Evolutionary conservation across 2,329 filamentous ascomycete species (phyloP).

Genomic region (Mycogone perniciosa): DNA sequence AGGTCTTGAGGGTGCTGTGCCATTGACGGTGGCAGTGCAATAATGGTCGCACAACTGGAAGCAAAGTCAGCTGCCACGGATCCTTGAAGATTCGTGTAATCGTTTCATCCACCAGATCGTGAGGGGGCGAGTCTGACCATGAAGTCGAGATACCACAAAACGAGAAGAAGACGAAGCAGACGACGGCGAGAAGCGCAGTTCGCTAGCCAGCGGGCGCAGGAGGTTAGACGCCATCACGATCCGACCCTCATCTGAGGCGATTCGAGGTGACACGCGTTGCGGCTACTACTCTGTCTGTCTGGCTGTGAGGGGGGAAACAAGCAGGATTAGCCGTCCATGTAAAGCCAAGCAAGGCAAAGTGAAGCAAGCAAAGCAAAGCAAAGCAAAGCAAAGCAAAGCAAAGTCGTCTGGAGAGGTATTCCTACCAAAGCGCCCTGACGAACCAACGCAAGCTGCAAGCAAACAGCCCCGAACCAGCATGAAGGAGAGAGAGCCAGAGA

Average conservation of each 20-base stretch:
- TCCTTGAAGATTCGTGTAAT: not conserved
- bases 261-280: not conserved
- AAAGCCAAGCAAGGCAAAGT: not conserved
- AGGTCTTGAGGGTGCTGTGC: conserved; percentile 29
- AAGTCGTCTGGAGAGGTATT: no score
- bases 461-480: no score
- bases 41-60: conserved; percentile 17
- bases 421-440: no score
- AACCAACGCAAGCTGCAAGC: no score
- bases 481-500: no score
- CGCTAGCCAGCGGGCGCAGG: conserved; percentile 28
- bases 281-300: not conserved
- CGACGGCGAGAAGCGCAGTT: conserved; percentile 23
- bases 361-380: no score
- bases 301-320: not conserved
- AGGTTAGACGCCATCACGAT: conserved; percentile 29
- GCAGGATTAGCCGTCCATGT: not conserved
- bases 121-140: conserved; percentile 16
- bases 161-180: conserved; percentile 20
- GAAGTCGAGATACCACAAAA: conserved; percentile 20
- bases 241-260: conserved; percentile 24
- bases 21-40: conserved; percentile 29
- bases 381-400: no score
- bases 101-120: not conserved
- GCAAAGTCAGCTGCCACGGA: not conserved